phyloP scores from a whole-genome alignment of 768 basidiomycete genomes.

The Fomitopsis pulvina region DNA sequence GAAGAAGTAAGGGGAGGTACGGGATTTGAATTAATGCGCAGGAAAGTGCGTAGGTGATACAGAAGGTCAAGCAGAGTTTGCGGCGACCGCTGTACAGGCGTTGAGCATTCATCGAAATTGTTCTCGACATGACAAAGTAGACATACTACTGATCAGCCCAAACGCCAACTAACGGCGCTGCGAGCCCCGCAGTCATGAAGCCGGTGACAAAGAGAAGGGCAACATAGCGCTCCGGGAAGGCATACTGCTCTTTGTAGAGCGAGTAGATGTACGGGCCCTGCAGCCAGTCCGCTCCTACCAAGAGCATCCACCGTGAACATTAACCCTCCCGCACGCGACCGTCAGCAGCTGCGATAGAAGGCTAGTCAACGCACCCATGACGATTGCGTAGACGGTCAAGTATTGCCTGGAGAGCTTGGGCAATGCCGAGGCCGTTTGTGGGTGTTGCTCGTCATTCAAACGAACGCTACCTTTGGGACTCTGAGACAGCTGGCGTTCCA shows the following conservation, averaged over 20 bases:
- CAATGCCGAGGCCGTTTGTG: neutral
- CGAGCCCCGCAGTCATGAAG: conserved; percentile 61
- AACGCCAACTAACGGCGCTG: conserved; percentile 64
- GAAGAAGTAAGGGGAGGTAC: conserved; percentile 49
- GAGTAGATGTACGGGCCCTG: conserved; percentile 79
- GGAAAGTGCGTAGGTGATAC: conserved; percentile 53
- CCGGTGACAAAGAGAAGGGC: conserved; percentile 75
- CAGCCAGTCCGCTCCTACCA: conserved; percentile 67
- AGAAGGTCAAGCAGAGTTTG: conserved; percentile 64
- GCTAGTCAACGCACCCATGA: conserved; percentile 60
- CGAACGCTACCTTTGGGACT: conserved; percentile 8
- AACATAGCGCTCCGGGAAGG: conserved; percentile 54
- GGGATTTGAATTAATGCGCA: conserved; percentile 56
- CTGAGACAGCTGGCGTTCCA: conserved; percentile 17
- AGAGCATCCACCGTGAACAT: neutral
- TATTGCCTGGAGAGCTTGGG: conserved; percentile 39
- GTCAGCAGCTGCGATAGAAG: neutral
- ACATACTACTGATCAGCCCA: conserved; percentile 76
- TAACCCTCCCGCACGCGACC: neutral
- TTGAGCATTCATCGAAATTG: neutral
- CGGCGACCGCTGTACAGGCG: conserved; percentile 49
- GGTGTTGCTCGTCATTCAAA: conserved; percentile 5
- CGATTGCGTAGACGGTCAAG: conserved; percentile 60
- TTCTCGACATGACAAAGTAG: neutral
- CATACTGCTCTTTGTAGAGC: conserved; percentile 63